A percentile compares a stretch with the other conserved stretches of the same genome.
Conservation (phyloP, 1,284 basidiomycete species). For the Sparassis latifolia region DNA sequence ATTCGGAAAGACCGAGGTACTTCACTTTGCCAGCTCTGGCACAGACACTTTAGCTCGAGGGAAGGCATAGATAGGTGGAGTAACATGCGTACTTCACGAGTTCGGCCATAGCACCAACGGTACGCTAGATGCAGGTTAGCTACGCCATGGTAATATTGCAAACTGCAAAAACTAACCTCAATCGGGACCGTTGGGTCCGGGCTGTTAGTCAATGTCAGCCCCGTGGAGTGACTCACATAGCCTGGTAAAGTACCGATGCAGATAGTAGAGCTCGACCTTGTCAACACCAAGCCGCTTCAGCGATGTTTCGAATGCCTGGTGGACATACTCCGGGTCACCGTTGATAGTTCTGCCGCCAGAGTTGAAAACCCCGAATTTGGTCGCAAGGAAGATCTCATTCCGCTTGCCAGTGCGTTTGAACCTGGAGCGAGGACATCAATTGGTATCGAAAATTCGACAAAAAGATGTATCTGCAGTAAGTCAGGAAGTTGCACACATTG, state of each 20-base stretch:
- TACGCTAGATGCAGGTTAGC: constrained; percentile 21
- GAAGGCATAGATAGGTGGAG: neutral
- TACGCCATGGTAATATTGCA: neutral
- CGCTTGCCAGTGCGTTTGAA: constrained; percentile 33
- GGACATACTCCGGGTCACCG: constrained; percentile 29
- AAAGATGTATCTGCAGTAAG: neutral
- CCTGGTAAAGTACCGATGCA: constrained; percentile 25
- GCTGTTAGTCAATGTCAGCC: constrained; percentile 15
- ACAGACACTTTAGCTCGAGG: neutral
- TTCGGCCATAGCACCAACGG: constrained; percentile 45
- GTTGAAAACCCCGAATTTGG: constrained; percentile 41
- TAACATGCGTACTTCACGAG: constrained; percentile 38
- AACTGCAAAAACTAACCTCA: constrained; percentile 25
- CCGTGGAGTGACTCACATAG: neutral
- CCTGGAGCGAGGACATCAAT: constrained; percentile 13
- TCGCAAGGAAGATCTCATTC: constrained; percentile 37
- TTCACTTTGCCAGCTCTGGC: constrained; percentile 49
- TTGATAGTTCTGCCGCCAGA: constrained; percentile 14
- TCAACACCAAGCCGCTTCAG: constrained; percentile 36
- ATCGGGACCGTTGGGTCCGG: constrained; percentile 39
- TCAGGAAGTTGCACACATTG: too few species aligned
- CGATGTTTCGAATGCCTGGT: constrained; percentile 28
- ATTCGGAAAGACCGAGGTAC: constrained; percentile 60
- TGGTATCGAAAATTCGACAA: neutral
- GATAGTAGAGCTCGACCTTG: constrained; percentile 40